Base-by-base conservation (phyloP, 306 rosid species). In the Castanea mollissima region DNA sequence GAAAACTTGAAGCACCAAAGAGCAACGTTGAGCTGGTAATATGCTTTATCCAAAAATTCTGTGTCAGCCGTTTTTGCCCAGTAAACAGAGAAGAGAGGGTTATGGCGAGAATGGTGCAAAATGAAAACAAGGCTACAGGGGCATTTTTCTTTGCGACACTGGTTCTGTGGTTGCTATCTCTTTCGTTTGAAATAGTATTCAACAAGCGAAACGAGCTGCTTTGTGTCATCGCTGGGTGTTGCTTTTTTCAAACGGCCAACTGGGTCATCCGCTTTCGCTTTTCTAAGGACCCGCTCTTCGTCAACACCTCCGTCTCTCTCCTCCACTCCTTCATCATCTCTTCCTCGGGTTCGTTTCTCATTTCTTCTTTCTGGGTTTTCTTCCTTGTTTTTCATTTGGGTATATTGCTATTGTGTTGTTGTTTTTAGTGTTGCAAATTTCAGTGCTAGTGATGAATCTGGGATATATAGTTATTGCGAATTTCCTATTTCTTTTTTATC, bases 221-320 rank as follows among this genome's bases (percentile, higher is more conserved):
- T 73, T 83, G 14, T 27, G 16, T 94, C 76, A 63, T 92, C 23
- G 88, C 84, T 0, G 97, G 97, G 21, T 84, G 86, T 58, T 67
- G 85, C 79, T 91, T 92, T 81, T 92, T 82, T 88, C 95, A 91
- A 20, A 55, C 81, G 8, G 91, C 90, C 69, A 91, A 93, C 74
- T 83, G 72, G 79, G 58, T 89, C 63, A n/a, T 86, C 55, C 90
- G 96, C 15, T 12, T 68, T 77, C 73, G 86, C 79, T 57, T 81
- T 80, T 81, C 87, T n/a, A 80, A 63, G 32, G 93, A 94, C 64
- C 88, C 91, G 69, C 91, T 92, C 78, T 88, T 92, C 52, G 93
- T 92, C 70, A 94, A 92, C 81, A 95, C 98, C 83, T 74, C 91
- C 7, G 99, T 94, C 41, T 94, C 99, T 31, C 99, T 94, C 74